Base-by-base conservation (phyloP, 768 basidiomycete species). In the Gelatoporia subvermispora region DNA sequence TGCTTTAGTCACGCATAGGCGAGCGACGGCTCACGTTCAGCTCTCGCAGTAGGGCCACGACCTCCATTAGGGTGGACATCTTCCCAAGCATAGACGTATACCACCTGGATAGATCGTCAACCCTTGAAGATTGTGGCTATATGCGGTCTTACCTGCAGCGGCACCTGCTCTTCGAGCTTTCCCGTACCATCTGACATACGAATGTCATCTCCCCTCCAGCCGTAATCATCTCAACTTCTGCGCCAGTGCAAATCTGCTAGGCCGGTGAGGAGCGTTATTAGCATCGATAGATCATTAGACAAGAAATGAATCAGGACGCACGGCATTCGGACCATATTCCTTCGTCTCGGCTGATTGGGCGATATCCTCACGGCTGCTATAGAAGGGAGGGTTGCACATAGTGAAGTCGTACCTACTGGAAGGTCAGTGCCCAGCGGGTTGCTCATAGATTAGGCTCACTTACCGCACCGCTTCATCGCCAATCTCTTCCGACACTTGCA, bases 321-420 rank as follows among this genome's bases (percentile, higher is more conserved):
- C 93, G 2, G 88, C 87, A 56, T 72, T 82, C 0, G 95, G 87
- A 5, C 68, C 70, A 13, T 72, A 63, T 41, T 79, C 78, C 58
- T 98, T 97, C 5, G 68, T 67, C 17, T 75, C 74, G 0, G 81
- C 78, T 2, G 81, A 82, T 2, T 65, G 60, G 0, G 59, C 54
- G 8, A 93, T 75, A 49, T 98, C 95, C 24, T 82, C 79, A 1
- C 64, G 60, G 48, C 82, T 88, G n/a, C 72, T 62, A 60, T 96
- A 98, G 66, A 99, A 99, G 0, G 95, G 95, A 0, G 95, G 95
- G 64, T 98, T 99, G 68, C 94, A 97, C 82, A 98, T 91, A 0
- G 84, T 81, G 55, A 95, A 92, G 49, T 86, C 79, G 58, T 83
- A 81, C 40, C 18, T 40, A 23, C 35, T 41, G 20, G 11, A 47